Conservation (phyloP, 2,329 filamentous ascomycete species). For the Calonectria multiphialidica region DNA sequence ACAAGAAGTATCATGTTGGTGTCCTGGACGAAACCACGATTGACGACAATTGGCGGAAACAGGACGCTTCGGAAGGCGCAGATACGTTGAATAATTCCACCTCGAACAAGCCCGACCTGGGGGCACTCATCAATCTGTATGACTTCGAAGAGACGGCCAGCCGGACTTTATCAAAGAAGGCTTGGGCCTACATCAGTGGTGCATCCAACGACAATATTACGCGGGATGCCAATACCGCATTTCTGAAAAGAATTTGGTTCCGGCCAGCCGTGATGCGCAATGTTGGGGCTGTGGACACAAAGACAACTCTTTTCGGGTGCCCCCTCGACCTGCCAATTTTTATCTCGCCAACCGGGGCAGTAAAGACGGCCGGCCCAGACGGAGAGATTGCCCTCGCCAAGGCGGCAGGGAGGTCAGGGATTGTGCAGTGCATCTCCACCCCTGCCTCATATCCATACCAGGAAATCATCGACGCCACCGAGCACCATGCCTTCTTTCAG, state of each 20-base stretch:
- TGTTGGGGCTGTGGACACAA: constrained; percentile 30
- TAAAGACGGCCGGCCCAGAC: constrained; percentile 26
- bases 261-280: constrained; percentile 40
- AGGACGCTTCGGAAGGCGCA: neutral
- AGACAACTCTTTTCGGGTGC: constrained; percentile 34
- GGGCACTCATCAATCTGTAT: constrained; percentile 39
- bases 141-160: constrained; percentile 41
- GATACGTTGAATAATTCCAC: neutral
- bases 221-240: constrained; percentile 30
- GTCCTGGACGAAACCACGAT: constrained; percentile 25
- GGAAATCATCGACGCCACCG: constrained; percentile 57
- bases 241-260: constrained; percentile 38
- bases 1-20: constrained; percentile 27
- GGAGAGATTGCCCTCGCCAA: constrained; percentile 36
- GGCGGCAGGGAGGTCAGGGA: constrained; percentile 52
- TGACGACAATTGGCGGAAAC: constrained; percentile 3
- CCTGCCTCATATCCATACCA: constrained; percentile 69
- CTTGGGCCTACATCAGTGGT: constrained; percentile 40
- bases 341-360: constrained; percentile 37
- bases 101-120: constrained; percentile 16
- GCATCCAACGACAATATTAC: constrained; percentile 44
- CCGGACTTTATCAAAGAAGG: constrained; percentile 28
- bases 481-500: constrained; percentile 62
- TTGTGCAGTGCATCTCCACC: constrained; percentile 72
- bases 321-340: constrained; percentile 36